Evolutionary conservation across 2,329 filamentous ascomycete genomes (phyloP).

Genomic region (Botrytis tulipae): DNA sequence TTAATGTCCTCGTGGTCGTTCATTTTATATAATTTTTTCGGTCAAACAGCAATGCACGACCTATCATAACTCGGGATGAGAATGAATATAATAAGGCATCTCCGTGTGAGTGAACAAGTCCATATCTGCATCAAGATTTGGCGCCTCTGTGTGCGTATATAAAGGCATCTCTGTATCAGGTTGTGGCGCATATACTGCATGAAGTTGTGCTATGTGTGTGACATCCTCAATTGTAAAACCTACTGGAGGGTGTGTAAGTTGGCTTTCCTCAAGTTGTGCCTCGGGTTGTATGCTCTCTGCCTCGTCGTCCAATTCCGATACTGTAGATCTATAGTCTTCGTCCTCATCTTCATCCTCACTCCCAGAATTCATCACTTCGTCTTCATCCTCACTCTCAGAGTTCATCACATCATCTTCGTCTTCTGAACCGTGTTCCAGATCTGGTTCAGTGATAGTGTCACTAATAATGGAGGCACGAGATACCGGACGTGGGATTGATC

Average conservation of each 20-base stretch:
- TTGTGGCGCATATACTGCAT: neutral
- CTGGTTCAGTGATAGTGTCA: conserved; percentile 2
- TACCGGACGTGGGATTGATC: neutral
- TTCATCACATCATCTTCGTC: conserved; percentile 18
- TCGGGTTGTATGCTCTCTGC: neutral
- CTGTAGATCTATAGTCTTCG: conserved; percentile 1
- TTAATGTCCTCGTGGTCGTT: neutral
- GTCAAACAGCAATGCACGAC: neutral
- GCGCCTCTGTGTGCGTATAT: neutral
- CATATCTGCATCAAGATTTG: neutral
- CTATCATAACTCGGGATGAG: neutral
- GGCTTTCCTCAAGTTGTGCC: neutral
- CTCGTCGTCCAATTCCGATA: neutral
- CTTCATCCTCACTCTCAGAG: conserved; percentile 12
- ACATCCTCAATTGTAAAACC: neutral
- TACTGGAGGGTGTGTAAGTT: neutral
- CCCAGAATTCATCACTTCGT: conserved; percentile 2
- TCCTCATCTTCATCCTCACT: conserved; percentile 11
- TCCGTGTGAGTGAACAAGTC: neutral
- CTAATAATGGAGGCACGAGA: conserved; percentile 2
- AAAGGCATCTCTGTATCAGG: neutral
- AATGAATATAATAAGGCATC: neutral
- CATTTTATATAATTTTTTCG: neutral
- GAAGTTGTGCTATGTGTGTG: neutral
- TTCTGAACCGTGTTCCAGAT: conserved; percentile 13